A percentile compares a stretch with the other conserved stretches of the same genome.
Conservation (phyloP, 495 filamentous ascomycete genomes). For the Lasiosphaeris hirsuta region DNA sequence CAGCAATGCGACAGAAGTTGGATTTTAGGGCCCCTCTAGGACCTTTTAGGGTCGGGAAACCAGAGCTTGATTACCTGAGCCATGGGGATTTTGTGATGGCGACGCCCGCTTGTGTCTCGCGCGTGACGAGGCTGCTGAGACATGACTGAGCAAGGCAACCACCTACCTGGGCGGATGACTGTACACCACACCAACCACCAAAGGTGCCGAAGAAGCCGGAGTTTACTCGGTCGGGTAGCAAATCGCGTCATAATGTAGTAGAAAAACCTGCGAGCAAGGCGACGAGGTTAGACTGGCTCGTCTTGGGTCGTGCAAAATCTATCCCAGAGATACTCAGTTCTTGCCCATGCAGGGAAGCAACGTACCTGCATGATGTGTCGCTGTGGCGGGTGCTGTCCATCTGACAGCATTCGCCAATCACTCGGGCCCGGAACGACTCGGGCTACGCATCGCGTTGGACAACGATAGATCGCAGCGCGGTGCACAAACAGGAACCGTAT, state of each 20-base stretch:
- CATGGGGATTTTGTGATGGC: slow-evolving; percentile 1
- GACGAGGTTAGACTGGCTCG: slow-evolving; percentile 1
- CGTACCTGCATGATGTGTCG: slow-evolving; percentile 22
- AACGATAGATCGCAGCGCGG: neutral
- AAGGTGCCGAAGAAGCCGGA: slow-evolving; percentile 12
- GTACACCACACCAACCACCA: slow-evolving; percentile 6
- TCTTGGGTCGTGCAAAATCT: slow-evolving; percentile 1
- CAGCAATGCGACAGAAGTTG: slow-evolving; percentile 1
- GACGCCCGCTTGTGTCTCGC: neutral
- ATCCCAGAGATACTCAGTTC: neutral
- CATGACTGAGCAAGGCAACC: slow-evolving; percentile 15
- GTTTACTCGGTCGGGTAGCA: neutral
- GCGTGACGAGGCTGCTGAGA: neutral
- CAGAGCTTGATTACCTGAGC: neutral
- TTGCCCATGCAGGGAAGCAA: neutral
- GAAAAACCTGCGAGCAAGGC: neutral
- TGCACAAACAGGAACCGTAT: neutral
- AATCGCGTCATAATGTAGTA: neutral
- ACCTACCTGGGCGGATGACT: slow-evolving; percentile 13
- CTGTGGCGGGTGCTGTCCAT: slow-evolving; percentile 11
- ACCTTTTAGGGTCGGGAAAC: neutral
- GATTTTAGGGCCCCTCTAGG: neutral
- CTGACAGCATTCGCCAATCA: slow-evolving; percentile 11
- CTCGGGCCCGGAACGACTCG: neutral
- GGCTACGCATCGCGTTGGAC: neutral